These are phyloP conservation scores for Pythium vanterpoolii DNA, from an alignment of 352 stramenopile species.

Conservation along the genomic window DNA sequence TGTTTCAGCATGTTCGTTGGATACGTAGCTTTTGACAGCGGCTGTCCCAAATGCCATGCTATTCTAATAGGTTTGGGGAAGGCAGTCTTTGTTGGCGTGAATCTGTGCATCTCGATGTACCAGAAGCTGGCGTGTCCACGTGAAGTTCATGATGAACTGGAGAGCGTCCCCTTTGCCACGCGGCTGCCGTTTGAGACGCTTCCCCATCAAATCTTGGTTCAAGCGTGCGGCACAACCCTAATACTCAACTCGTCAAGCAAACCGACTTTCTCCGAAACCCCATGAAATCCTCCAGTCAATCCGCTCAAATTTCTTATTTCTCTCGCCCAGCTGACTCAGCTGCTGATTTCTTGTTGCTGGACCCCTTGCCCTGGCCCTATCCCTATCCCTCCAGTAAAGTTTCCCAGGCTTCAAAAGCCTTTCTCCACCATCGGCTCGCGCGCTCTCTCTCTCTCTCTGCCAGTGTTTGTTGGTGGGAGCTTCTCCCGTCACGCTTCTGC, in stretches of 20 bases:
- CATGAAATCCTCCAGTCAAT: neutral
- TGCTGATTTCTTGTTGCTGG: neutral
- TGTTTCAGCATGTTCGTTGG: too few species aligned
- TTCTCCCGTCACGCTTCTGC: slow-evolving; percentile 5
- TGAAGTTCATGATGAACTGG: too few species aligned
- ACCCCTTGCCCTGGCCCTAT: slow-evolving; percentile 6
- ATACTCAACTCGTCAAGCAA: neutral
- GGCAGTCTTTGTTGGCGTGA: too few species aligned
- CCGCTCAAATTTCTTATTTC: neutral
- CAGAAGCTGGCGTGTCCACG: too few species aligned
- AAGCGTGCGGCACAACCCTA: slow-evolving; percentile 6
- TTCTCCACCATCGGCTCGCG: slow-evolving; percentile 12
- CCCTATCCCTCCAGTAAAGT: slow-evolving; percentile 12
- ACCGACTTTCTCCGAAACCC: slow-evolving; percentile 13
- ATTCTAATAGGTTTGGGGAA: too few species aligned
- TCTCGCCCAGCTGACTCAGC: neutral
- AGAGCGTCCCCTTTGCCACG: too few species aligned
- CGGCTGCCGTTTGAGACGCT: too few species aligned
- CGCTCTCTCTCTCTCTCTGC: slow-evolving; percentile 10
- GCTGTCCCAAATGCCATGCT: too few species aligned
- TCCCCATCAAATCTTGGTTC: neutral
- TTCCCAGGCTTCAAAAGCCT: neutral
- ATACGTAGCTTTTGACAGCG: too few species aligned
- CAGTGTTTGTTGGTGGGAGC: slow-evolving; percentile 1
- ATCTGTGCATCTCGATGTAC: too few species aligned